Evolutionary conservation across 257 asterid species (phyloP).

Genomic region (Cynanchum wilfordii): DNA sequence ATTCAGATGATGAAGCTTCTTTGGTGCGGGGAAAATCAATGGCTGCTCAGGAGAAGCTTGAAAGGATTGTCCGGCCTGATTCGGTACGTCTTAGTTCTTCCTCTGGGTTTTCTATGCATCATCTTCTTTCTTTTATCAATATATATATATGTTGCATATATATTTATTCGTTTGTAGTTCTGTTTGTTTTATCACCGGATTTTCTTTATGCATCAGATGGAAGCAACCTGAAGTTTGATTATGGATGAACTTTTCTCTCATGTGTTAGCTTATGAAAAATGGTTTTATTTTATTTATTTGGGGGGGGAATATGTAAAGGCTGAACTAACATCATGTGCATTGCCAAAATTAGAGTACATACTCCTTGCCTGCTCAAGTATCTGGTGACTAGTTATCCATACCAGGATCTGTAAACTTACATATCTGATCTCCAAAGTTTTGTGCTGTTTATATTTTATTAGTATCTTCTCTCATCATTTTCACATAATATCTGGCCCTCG

Average conservation of each 20-base stretch:
- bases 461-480: background rate
- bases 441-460: background rate
- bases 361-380: background rate
- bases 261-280: background rate
- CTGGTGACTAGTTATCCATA: background rate
- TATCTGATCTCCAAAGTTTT: background rate
- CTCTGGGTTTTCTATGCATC: background rate
- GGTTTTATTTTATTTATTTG: no score
- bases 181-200: background rate
- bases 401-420: background rate
- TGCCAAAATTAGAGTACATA: background rate
- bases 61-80: constrained; percentile 35
- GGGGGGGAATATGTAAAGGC: background rate
- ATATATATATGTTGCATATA: no score
- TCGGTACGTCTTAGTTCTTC: constrained; percentile 29
- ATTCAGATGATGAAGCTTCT: constrained; percentile 77
- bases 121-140: constrained; percentile 1
- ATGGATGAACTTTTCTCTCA: background rate
- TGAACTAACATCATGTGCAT: background rate
- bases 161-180: background rate
- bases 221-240: background rate
- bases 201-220: background rate
- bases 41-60: constrained; percentile 25
- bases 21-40: constrained; percentile 26
- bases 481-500: background rate